Percentiles rank a stretch among this genome's conserved stretches.
Evolutionary conservation across 148 eudicot genomes (phyloP).

Genomic region (Silene conica): DNA sequence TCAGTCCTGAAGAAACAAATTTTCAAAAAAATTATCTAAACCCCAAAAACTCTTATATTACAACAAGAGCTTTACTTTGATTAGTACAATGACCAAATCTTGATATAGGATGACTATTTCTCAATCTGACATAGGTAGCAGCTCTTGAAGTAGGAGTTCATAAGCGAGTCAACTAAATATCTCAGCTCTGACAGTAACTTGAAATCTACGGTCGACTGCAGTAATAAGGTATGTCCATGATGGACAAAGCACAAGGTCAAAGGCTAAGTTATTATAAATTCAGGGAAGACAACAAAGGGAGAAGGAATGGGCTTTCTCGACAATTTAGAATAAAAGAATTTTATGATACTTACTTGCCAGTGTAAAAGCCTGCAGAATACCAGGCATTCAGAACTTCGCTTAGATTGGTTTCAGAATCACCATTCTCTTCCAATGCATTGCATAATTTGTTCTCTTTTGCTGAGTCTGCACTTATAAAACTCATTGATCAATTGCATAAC

Average conservation of each 20-base stretch:
- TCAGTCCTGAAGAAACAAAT: too few species aligned
- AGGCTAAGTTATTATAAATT: conserved; percentile 1
- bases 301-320: not conserved
- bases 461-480: conserved; percentile 30
- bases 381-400: conserved; percentile 70
- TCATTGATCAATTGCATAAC: not conserved
- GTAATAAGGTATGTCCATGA: not conserved
- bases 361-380: conserved; percentile 86
- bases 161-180: too few species aligned
- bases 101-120: too few species aligned
- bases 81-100: too few species aligned
- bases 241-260: not conserved
- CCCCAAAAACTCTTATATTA: too few species aligned
- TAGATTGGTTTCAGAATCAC: conserved; percentile 51
- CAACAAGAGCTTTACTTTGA: too few species aligned
- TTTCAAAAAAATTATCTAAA: too few species aligned
- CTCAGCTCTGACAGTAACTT: too few species aligned
- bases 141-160: too few species aligned
- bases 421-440: conserved; percentile 23
- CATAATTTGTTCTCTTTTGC: conserved; percentile 24
- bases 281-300: not conserved
- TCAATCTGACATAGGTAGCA: too few species aligned
- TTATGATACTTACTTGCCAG: conserved; percentile 77
- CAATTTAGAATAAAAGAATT: conserved; percentile 1
- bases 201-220: too few species aligned